Conservation (phyloP, 768 basidiomycete genomes). For the Sistotremastrum niveocremeum region DNA sequence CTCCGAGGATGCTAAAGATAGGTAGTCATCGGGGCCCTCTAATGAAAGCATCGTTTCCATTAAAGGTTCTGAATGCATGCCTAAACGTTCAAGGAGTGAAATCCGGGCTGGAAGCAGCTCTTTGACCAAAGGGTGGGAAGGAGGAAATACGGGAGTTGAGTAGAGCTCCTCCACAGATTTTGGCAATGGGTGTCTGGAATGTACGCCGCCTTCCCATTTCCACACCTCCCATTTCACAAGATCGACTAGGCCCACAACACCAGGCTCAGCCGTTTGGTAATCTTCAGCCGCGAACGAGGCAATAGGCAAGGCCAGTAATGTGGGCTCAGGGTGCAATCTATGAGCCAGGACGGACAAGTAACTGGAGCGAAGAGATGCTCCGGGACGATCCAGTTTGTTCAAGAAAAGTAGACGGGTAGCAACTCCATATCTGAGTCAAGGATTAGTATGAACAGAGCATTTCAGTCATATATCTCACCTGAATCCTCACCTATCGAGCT, state of each 20-base stretch:
- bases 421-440: slow-evolving; percentile 53
- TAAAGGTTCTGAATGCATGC: slow-evolving; percentile 71
- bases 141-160: slow-evolving; percentile 31
- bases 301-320: slow-evolving; percentile 57
- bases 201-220: slow-evolving; percentile 50
- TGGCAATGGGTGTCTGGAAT: slow-evolving; percentile 35
- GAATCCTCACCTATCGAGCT: slow-evolving; percentile 60
- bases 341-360: slow-evolving; percentile 61
- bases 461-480: slow-evolving; percentile 17
- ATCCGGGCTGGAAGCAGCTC: slow-evolving; percentile 56
- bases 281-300: slow-evolving; percentile 58
- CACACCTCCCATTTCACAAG: slow-evolving; percentile 75
- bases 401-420: slow-evolving; percentile 66
- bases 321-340: slow-evolving; percentile 61
- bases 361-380: slow-evolving; percentile 65
- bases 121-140: slow-evolving; percentile 51
- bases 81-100: slow-evolving; percentile 61
- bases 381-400: slow-evolving; percentile 81
- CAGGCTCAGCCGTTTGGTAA: slow-evolving; percentile 65
- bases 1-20: slow-evolving; percentile 35
- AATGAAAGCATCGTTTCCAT: slow-evolving; percentile 49
- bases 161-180: slow-evolving; percentile 30
- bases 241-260: slow-evolving; percentile 74
- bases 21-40: slow-evolving; percentile 42
- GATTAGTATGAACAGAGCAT: not conserved